These are phyloP conservation scores for Solanum peruvianum DNA, from an alignment of 257 asterid genomes.

Conservation along the genomic window DNA sequence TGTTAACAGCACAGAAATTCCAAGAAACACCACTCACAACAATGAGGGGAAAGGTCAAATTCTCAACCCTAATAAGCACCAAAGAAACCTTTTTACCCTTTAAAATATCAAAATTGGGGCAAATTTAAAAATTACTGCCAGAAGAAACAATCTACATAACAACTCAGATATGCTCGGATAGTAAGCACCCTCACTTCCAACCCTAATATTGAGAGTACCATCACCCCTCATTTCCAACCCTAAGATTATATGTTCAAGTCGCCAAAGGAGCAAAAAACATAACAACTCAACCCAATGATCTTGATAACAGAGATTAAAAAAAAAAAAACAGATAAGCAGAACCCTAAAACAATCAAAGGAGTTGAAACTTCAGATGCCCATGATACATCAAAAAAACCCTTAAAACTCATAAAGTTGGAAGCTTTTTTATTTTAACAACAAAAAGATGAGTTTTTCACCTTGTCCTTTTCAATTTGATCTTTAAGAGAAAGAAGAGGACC, in stretches of 20 bases:
- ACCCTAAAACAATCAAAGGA: neutral
- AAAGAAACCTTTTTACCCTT: neutral
- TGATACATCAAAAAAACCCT: neutral
- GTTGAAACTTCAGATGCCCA: neutral
- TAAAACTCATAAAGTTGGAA: neutral
- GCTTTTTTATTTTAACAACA: neutral
- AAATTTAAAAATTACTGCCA: neutral
- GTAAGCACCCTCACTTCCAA: neutral
- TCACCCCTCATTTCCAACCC: neutral
- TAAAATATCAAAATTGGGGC: neutral
- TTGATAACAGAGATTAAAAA: neutral
- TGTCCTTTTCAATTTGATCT: conserved; percentile 68
- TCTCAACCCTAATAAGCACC: neutral
- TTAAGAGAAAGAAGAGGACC: conserved; percentile 78
- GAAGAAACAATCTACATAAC: neutral
- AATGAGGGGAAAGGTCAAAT: neutral
- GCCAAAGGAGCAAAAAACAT: neutral
- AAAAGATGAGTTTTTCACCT: conserved; percentile 22
- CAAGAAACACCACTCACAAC: neutral
- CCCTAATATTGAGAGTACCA: neutral
- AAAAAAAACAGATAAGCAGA: neutral
- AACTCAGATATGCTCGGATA: neutral
- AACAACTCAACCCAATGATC: neutral
- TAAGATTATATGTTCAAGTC: neutral
- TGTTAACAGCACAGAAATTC: neutral